Base-by-base conservation (phyloP, 345 rosid genomes). In the Populus ilicifolia region DNA sequence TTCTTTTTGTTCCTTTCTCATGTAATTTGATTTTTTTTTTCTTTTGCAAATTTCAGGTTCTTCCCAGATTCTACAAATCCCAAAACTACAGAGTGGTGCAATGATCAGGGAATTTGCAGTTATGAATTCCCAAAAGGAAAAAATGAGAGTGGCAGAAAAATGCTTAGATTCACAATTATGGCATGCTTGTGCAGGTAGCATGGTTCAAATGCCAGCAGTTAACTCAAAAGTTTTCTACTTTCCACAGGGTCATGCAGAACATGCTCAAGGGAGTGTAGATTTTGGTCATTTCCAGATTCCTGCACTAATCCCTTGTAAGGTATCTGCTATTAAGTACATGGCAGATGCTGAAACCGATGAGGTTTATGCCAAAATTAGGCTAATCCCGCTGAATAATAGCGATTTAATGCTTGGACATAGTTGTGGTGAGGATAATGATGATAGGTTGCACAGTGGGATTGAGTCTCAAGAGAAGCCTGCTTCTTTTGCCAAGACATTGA, bases 151-250 rank as follows among this genome's bases (percentile, higher is more conserved):
- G 73, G 67, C 72, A 73, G 98, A 90, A 70, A 88, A 84, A 70
- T 87, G 90, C 67, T 85, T 96, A 78, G 99, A 92, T 87, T 88
- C 99, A 74, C 97, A 92, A 65, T 87, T 96, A 25, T 96, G 99
- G 99, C 99, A 93, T 86, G 99, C 98, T 76, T 96, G 99, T 81
- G 99, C 98, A 69, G 99, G 99, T 79, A 88, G 94, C 21, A 92
- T 93, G 99, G 95, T 93, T 50, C 94, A 91, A 79, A 93, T 96
- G 90, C 99, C 99, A 20, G 80, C 91, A 35, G 52, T 88, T 65
- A 90, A 87, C 88, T 86, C 98, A 2, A 92, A 87, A 83, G 95
- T 93, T 50, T 83, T 84, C 68, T 96, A 96, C 67, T 96, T 96
- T 70, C 97, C 99, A 50, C 98, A 96, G 80, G 99, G 99, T 12